Evolutionary conservation across 192 early-diverging fungal species (phyloP).

Genomic region (Kappamyces sp.): DNA sequence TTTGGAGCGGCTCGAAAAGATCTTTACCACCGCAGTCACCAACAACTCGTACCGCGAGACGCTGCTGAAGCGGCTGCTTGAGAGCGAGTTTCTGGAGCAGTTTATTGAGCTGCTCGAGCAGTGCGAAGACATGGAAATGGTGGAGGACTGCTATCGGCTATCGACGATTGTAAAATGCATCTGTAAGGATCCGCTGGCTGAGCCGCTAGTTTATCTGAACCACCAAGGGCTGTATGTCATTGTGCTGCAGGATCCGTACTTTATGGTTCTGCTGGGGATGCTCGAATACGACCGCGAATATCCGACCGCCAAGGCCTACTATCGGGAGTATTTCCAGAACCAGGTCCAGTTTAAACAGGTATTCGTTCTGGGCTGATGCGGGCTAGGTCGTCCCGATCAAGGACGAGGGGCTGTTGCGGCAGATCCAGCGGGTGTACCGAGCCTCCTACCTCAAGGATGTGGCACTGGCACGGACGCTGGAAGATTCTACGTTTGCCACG

Average conservation of each 20-base stretch:
- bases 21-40: constrained; percentile 51
- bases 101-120: constrained; percentile 51
- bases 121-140: constrained; percentile 69
- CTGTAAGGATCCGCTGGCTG: constrained; percentile 42
- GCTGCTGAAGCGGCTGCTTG: constrained; percentile 53
- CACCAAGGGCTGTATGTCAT: constrained; percentile 68
- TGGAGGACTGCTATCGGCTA: constrained; percentile 64
- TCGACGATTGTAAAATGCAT: constrained; percentile 70
- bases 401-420: constrained; percentile 59
- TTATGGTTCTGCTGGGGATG: constrained; percentile 68
- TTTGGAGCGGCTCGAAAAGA: constrained; percentile 63
- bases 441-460: constrained; percentile 85
- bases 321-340: constrained; percentile 64
- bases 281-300: constrained; percentile 84
- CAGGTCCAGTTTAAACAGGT: constrained; percentile 44
- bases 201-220: constrained; percentile 62
- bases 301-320: constrained; percentile 62
- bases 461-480: constrained; percentile 66
- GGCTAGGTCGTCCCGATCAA: constrained; percentile 67
- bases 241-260: constrained; percentile 71
- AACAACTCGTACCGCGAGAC: constrained; percentile 59
- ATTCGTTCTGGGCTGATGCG: not conserved
- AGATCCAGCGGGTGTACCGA: constrained; percentile 84
- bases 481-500: constrained; percentile 69
- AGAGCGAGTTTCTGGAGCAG: constrained; percentile 59